Base-by-base conservation (phyloP, 2,329 filamentous ascomycete genomes). In the Aureobasidium leucospermi region DNA sequence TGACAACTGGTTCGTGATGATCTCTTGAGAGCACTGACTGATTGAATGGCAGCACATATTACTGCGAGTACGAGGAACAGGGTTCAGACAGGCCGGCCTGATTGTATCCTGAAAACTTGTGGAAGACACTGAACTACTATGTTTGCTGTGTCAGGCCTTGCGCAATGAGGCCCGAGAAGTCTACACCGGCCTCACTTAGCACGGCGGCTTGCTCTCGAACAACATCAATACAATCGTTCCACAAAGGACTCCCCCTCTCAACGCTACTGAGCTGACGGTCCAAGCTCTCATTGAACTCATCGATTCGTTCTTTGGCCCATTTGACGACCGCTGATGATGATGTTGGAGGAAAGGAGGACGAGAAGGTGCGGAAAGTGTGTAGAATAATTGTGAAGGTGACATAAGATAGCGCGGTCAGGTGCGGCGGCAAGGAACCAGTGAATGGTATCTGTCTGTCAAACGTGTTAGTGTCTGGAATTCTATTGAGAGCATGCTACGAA, bases 221-320 rank as follows among this genome's bases (percentile, higher is more conserved):
- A 65, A 88, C 82, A 45, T 87, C 84, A 77, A 96, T 85, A 74
- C 94, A 97, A 68, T 89, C 83, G 57, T 82, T 82, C 89, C 90
- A 96, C 1, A 89, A 81, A 46, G 84, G 80, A 13, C 87, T 87
- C n/a, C 82, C 85, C 52, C 79, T 81, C 62, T 95, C 87, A 2
- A 94, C 88, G 69, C 89, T 91, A 74, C 90, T 95, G 62, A 99
- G 78, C 74, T 97, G 94, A 61, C 93, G 81, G 38, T 82, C 84
- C 39, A 99, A 78, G 53, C 94, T 85, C 47, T 80, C 81, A 68
- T 96, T 97, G 78, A 97, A 97, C 1, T 85, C 85, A 67, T 96
- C 92, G 1, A 97, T 85, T 70, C 96, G 86, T 67, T 94, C 88
- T 74, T 96, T 97, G n/a, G 91, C 92, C 94, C 94, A 99, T 70